Evolutionary conservation across 1,284 basidiomycete species (phyloP).

Genomic region (Trametes polyzona): DNA sequence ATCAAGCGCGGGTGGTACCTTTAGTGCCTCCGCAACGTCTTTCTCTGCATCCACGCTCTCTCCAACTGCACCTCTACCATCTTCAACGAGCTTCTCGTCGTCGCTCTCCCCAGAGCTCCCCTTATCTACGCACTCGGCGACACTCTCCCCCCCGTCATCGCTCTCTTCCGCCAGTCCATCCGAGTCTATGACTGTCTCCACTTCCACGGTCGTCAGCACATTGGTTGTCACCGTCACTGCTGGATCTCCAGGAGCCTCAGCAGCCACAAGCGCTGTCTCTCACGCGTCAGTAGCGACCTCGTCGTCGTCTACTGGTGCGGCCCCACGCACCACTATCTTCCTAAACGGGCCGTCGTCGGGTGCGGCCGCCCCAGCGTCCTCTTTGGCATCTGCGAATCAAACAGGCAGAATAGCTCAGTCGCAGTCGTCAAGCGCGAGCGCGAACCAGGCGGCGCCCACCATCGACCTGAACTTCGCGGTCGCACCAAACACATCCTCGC

Average conservation of each 20-base stretch:
- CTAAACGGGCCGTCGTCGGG: neutral
- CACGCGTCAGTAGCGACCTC: neutral
- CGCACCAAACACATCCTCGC: neutral
- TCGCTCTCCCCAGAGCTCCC: constrained; percentile 6
- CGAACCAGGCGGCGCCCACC: neutral
- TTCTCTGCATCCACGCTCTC: constrained; percentile 9
- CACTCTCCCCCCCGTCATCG: neutral
- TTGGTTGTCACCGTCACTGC: constrained; percentile 27
- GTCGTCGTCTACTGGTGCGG: neutral
- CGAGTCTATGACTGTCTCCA: constrained; percentile 10
- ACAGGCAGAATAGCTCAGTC: neutral
- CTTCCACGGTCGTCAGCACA: constrained; percentile 28
- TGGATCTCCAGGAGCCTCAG: constrained; percentile 1
- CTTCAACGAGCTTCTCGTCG: neutral
- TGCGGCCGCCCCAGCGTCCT: neutral
- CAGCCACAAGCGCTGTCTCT: neutral
- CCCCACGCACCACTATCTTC: constrained; percentile 6
- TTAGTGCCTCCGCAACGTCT: constrained; percentile 15
- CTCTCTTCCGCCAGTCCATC: neutral
- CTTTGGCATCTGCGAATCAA: neutral
- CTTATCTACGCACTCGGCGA: constrained; percentile 5
- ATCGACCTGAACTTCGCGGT: constrained; percentile 6
- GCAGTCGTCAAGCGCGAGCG: neutral
- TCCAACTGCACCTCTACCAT: constrained; percentile 1
- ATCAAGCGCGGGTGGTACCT: constrained; percentile 12